Evolutionary conservation across 176 grass and related monocot genomes (phyloP), one percentile per base, ranked within the genome.

Genomic region (Triticum dicoccoides): DNA sequence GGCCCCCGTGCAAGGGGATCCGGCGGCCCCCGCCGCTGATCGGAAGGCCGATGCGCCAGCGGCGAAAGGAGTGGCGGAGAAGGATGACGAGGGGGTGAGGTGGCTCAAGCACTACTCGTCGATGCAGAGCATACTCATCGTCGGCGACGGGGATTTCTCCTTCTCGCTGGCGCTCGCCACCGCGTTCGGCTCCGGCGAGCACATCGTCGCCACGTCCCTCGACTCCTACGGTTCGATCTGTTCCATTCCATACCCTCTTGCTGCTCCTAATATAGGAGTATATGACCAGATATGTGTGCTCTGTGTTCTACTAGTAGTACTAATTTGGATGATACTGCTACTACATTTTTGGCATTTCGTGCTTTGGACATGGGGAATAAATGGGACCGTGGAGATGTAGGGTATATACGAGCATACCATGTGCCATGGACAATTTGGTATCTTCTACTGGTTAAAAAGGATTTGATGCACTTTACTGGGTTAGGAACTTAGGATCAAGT

Each of bases 71-170:
- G 17, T 0, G 8, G 66, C 6, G 24, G 79, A 56, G 33, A 82
- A 77, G 10, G 52, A 24, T 1, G 79, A 58, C 2, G 85, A 78
- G 29, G 68, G 39, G 49, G 77, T 87, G 45, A 94, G 69, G 80
- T 89, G 84, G 89, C 45, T 91, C 13, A 65, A 76, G 20, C 81
- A 87, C 13, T 92, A 91, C 45, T 87, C 80, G 23, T 92, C 90
- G 0, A 6, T 35, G 15, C 89, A 94, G 1, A 73, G 76, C 29
- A 94, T 94, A 69, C 84, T 90, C 8, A 8, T 91, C 52, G 87
- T 94, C 17, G 89, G 92, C 0, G 92, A 94, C 17, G 92, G 92
- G 2, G 68, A 92, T 13, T 83, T 94, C 18, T 94, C 89, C 34
- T 94, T 94, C 82, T 87, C 92, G 2, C 85, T 87, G 78, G 64